Evolutionary conservation across 2,329 filamentous ascomycete genomes (phyloP).

Genomic region (Cytospora schulzeri): DNA sequence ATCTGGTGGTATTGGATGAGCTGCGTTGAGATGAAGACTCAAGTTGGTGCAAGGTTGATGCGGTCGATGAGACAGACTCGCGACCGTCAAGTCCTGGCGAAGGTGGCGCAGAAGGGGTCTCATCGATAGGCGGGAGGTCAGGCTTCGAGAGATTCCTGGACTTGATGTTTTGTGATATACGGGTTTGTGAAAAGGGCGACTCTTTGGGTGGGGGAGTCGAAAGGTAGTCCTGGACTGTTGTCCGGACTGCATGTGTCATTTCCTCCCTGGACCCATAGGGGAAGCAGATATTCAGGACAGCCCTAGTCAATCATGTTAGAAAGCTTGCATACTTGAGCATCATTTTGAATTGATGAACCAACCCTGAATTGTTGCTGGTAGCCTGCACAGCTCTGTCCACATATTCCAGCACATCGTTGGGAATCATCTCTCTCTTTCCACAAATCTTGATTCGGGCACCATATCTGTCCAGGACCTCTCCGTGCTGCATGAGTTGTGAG

Average conservation of each 20-base stretch:
- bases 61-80: constrained; percentile 62
- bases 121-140: constrained; percentile 53
- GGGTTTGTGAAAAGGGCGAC: constrained; percentile 81
- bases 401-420: constrained; percentile 83
- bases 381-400: constrained; percentile 84
- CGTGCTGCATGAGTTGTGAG: constrained; percentile 87
- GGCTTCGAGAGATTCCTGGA: constrained; percentile 60
- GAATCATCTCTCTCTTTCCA: constrained; percentile 81
- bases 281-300: constrained; percentile 88
- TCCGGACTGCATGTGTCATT: constrained; percentile 85
- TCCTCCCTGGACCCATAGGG: constrained; percentile 96
- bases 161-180: constrained; percentile 84
- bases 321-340: not conserved
- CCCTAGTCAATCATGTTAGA: constrained; percentile 39
- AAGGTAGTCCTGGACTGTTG: constrained; percentile 85
- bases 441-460: constrained; percentile 84
- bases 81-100: constrained; percentile 48
- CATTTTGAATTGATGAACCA: constrained; percentile 31
- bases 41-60: constrained; percentile 55
- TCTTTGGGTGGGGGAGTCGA: constrained; percentile 66
- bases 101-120: constrained; percentile 49
- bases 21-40: constrained; percentile 41
- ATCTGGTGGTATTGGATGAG: constrained; percentile 41
- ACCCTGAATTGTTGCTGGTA: constrained; percentile 86
- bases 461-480: constrained; percentile 89